A percentile compares a stretch with the other conserved stretches of the same genome.
Conservation (phyloP, 805 yeast genomes). For the Candida dajiaensis region DNA sequence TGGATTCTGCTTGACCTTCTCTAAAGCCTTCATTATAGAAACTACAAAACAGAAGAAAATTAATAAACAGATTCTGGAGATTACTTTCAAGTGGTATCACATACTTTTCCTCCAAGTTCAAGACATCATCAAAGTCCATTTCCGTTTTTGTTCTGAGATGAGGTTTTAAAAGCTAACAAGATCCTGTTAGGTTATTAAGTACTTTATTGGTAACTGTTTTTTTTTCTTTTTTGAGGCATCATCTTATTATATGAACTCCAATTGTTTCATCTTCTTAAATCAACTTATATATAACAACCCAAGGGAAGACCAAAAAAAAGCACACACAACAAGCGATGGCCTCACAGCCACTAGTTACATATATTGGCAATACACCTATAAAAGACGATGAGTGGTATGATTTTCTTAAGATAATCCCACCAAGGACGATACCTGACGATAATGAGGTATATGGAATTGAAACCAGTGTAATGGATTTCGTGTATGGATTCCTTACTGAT, state of each 20-base stretch:
- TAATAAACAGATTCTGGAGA: too few species aligned
- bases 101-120: slow-evolving; percentile 53
- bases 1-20: slow-evolving; percentile 65
- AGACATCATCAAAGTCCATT: slow-evolving; percentile 44
- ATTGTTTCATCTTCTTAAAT: too few species aligned
- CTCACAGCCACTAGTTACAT: neutral
- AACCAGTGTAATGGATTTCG: slow-evolving; percentile 6
- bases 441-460: slow-evolving; percentile 7
- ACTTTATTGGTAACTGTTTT: too few species aligned
- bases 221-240: too few species aligned
- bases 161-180: too few species aligned
- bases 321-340: neutral
- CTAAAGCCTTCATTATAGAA: slow-evolving; percentile 62
- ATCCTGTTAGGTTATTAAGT: too few species aligned
- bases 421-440: neutral
- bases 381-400: neutral
- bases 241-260: too few species aligned
- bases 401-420: neutral
- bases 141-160: too few species aligned
- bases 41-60: slow-evolving; percentile 15
- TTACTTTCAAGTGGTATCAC: too few species aligned
- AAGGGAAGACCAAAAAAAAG: too few species aligned
- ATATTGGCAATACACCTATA: neutral
- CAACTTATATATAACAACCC: too few species aligned
- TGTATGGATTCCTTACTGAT: slow-evolving; percentile 1